phyloP scores from a whole-genome alignment of 257 asterid genomes.

The Ocimum tenuiflorum region DNA sequence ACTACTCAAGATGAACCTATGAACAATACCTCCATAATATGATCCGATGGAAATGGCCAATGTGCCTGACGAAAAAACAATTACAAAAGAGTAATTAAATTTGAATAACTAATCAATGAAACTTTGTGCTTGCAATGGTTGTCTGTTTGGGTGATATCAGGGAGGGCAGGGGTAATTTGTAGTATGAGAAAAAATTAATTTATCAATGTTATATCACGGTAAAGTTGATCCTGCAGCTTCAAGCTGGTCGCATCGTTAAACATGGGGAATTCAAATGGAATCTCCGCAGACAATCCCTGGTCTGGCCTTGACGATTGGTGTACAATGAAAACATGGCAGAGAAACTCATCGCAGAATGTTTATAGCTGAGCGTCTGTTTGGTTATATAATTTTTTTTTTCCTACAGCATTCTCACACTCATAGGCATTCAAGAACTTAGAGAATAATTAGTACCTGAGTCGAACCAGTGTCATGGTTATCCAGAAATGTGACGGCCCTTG shows the following conservation, averaged over 20 bases:
- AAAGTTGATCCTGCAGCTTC: too few species aligned
- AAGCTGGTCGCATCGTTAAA: too few species aligned
- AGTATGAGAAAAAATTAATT: too few species aligned
- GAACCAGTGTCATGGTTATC: slow-evolving; percentile 98
- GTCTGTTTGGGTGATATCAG: too few species aligned
- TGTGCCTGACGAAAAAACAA: slow-evolving; percentile 55
- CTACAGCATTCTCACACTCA: neutral
- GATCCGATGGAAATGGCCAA: slow-evolving; percentile 91
- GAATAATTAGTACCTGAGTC: slow-evolving; percentile 59
- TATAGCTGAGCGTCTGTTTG: neutral
- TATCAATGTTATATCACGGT: too few species aligned
- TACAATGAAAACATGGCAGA: neutral
- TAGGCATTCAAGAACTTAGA: neutral
- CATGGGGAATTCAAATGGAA: neutral
- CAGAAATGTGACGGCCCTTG: slow-evolving; percentile 85
- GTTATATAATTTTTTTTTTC: neutral
- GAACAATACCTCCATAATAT: slow-evolving; percentile 74
- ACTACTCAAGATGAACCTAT: neutral
- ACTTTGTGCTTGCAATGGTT: too few species aligned
- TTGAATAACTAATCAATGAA: neutral
- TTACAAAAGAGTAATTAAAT: slow-evolving; percentile 6
- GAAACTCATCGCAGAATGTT: neutral
- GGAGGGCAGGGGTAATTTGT: too few species aligned
- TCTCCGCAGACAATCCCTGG: neutral
- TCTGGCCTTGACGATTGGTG: neutral